phyloP scores from a whole-genome alignment of 306 rosid species.

The Gastrolobium villosum region DNA sequence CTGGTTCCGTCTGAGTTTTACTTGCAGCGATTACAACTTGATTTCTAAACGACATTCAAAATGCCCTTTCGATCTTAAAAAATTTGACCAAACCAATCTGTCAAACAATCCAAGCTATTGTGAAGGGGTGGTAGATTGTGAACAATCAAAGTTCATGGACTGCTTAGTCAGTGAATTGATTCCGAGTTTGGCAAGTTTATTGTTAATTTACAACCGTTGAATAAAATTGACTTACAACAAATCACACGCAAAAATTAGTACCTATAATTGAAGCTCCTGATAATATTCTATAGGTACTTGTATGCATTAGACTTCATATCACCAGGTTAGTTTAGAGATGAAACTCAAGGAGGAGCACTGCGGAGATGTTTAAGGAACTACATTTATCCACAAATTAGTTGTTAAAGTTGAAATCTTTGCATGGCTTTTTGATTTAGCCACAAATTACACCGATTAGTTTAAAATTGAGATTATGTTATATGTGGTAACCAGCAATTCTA shows the following conservation, averaged over 20 bases:
- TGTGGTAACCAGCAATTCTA: background rate
- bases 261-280: background rate
- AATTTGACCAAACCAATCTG: background rate
- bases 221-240: no score
- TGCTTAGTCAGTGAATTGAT: background rate
- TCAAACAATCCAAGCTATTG: background rate
- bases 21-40: background rate
- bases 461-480: background rate
- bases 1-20: background rate
- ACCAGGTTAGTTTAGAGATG: no score
- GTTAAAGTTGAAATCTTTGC: background rate
- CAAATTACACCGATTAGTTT: background rate
- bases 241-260: no score
- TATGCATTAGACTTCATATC: no score
- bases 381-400: background rate
- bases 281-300: background rate
- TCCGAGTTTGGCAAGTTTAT: background rate
- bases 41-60: background rate
- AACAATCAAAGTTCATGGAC: background rate
- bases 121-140: background rate
- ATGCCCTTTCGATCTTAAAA: background rate
- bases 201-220: no score
- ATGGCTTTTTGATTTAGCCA: background rate
- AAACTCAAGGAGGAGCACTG: no score
- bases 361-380: background rate